A percentile compares a stretch with the other conserved stretches of the same genome.
phyloP scores from a whole-genome alignment of 2,329 filamentous ascomycete species.

The Pseudogymnoascus sp. region DNA sequence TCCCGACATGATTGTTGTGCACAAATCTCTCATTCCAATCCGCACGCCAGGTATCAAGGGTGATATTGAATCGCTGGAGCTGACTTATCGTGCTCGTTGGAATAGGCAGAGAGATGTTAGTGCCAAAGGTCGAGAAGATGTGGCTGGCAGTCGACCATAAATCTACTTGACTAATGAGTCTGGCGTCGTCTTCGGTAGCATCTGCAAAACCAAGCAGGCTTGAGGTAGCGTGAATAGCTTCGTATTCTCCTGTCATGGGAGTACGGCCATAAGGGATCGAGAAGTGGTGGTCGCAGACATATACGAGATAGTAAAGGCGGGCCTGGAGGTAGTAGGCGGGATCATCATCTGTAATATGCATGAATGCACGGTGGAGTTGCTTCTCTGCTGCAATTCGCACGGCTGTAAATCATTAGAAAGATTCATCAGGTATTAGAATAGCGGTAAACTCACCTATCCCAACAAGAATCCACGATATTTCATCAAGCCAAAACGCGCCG shows the following conservation, averaged over 20 bases:
- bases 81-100: conserved; percentile 14
- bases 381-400: conserved; percentile 47
- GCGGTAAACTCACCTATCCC: conserved; percentile 15
- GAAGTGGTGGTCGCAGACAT: conserved; percentile 56
- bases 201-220: not conserved
- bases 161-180: conserved; percentile 12
- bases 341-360: conserved; percentile 39
- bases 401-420: conserved; percentile 46
- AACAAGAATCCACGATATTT: conserved; percentile 19
- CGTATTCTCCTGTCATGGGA: conserved; percentile 23
- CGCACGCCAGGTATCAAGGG: conserved; percentile 19
- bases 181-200: conserved; percentile 12
- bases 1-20: conserved; percentile 29
- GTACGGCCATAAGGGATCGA: conserved; percentile 53
- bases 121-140: conserved; percentile 10
- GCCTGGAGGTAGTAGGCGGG: conserved; percentile 42
- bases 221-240: not conserved
- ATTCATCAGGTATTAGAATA: conserved; percentile 26
- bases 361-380: conserved; percentile 43
- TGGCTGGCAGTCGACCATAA: conserved; percentile 8
- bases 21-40: conserved; percentile 21
- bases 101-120: conserved; percentile 14
- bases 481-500: conserved; percentile 31
- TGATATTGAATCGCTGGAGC: conserved; percentile 17
- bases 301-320: conserved; percentile 51